These are phyloP conservation scores for Ganoderma boninense DNA, from an alignment of 1,284 basidiomycete genomes.

Conservation along the genomic window DNA sequence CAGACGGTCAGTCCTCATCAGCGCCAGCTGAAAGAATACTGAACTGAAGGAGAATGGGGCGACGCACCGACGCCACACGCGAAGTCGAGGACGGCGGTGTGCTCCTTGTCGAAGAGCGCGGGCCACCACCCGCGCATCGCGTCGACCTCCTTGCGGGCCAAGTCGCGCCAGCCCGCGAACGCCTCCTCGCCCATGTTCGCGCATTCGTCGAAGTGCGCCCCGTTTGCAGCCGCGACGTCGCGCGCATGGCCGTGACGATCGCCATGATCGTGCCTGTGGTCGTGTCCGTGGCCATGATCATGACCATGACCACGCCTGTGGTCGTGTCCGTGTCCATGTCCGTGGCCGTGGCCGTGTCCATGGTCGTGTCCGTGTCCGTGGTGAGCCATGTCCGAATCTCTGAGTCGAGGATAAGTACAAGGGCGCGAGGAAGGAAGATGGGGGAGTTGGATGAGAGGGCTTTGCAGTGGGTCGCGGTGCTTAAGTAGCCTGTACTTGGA, in stretches of 20 bases:
- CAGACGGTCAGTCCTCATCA: too few species aligned
- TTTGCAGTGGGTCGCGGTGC: neutral
- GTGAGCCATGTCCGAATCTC: neutral
- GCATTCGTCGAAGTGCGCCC: constrained; percentile 41
- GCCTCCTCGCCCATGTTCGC: constrained; percentile 41
- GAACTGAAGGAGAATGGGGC: too few species aligned
- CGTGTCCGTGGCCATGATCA: constrained; percentile 8
- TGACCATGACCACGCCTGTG: neutral
- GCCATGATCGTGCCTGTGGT: too few species aligned
- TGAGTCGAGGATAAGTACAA: neutral
- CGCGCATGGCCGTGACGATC: constrained; percentile 9
- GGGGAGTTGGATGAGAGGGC: neutral
- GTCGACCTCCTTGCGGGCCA: constrained; percentile 45
- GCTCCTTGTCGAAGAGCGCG: constrained; percentile 56
- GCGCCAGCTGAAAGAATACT: too few species aligned
- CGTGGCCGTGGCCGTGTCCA: neutral
- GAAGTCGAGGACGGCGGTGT: constrained; percentile 69
- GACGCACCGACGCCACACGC: constrained; percentile 72
- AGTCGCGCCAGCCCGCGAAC: constrained; percentile 36
- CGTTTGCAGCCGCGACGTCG: constrained; percentile 42
- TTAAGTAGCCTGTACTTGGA: neutral
- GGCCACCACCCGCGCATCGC: constrained; percentile 55
- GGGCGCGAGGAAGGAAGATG: neutral
- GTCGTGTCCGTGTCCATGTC: neutral
- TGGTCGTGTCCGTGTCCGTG: too few species aligned